A percentile compares a stretch with the other conserved stretches of the same genome.
phyloP scores from a whole-genome alignment of 2,329 filamentous ascomycete species.

The Pestalotiopsis sp. region DNA sequence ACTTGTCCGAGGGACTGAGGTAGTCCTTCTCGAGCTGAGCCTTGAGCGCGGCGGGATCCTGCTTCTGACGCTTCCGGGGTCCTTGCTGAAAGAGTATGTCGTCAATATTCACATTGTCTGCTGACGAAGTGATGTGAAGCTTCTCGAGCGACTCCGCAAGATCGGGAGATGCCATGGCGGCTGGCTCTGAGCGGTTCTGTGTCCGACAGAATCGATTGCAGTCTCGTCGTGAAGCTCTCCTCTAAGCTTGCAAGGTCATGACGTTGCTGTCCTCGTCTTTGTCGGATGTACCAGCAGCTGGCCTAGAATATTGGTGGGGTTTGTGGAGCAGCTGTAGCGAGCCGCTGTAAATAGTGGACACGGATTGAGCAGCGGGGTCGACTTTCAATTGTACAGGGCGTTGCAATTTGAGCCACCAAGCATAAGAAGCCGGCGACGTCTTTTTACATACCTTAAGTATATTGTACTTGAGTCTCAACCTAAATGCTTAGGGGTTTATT shows the following conservation, averaged over 20 bases:
- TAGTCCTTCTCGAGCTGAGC: constrained; percentile 74
- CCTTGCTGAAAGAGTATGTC: constrained; percentile 54
- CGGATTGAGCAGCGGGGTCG: neutral
- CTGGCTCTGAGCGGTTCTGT: neutral
- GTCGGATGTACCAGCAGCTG: neutral
- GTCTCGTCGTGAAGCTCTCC: neutral
- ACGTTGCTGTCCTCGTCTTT: constrained; percentile 12
- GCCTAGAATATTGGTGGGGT: constrained; percentile 9
- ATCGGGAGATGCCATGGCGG: constrained; percentile 19
- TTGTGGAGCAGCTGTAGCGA: neutral
- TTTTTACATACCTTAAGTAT: no score
- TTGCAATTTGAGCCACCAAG: no score
- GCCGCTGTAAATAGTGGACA: neutral
- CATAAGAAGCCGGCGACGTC: no score
- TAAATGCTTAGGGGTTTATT: no score
- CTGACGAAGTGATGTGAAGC: constrained; percentile 46
- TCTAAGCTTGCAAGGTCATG: neutral
- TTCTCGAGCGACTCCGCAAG: constrained; percentile 53
- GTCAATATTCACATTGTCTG: constrained; percentile 50
- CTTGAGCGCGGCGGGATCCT: constrained; percentile 66
- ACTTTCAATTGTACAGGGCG: neutral
- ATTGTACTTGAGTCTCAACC: no score
- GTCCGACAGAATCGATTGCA: neutral
- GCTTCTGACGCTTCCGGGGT: constrained; percentile 45
- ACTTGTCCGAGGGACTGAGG: constrained; percentile 76